Percentiles rank a stretch among this genome's conserved stretches.
These are phyloP conservation scores for Teunomyces tritomae DNA, from an alignment of 805 yeast species.

Conservation along the genomic window DNA sequence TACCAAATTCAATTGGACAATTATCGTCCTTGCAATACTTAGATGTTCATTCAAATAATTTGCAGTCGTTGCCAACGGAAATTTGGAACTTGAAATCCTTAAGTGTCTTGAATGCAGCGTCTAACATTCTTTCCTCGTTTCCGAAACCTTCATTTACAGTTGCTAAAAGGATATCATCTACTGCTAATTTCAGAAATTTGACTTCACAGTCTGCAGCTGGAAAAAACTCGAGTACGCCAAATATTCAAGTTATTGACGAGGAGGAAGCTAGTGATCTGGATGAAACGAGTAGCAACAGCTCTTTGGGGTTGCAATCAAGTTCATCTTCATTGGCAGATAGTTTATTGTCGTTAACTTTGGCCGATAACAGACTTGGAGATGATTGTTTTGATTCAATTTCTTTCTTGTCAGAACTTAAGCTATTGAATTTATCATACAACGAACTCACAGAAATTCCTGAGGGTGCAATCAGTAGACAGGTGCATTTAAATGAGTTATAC, in stretches of 20 bases:
- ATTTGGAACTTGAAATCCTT: constrained; percentile 63
- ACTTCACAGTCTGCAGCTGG: background rate
- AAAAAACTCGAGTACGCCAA: background rate
- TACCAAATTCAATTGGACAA: constrained; percentile 66
- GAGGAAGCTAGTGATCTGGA: constrained; percentile 2
- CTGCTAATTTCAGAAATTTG: constrained; percentile 20
- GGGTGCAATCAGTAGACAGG: constrained; percentile 61
- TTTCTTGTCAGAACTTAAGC: constrained; percentile 52
- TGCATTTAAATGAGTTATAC: constrained; percentile 59
- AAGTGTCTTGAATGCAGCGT: constrained; percentile 63
- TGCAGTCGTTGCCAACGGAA: constrained; percentile 64
- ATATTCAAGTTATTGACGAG: background rate
- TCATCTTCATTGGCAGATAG: constrained; percentile 44
- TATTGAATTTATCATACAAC: constrained; percentile 79
- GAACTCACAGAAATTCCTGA: constrained; percentile 77
- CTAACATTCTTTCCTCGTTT: constrained; percentile 62
- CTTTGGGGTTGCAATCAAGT: constrained; percentile 3
- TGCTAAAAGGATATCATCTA: constrained; percentile 31
- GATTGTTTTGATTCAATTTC: constrained; percentile 70
- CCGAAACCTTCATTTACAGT: constrained; percentile 49
- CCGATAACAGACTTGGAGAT: constrained; percentile 83
- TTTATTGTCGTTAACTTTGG: constrained; percentile 57
- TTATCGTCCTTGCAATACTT: constrained; percentile 59
- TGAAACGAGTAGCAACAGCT: constrained; percentile 4
- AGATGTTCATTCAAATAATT: constrained; percentile 82